Base-by-base conservation (phyloP, 2,329 filamentous ascomycete genomes). In the Aphanoascus verrucosus region DNA sequence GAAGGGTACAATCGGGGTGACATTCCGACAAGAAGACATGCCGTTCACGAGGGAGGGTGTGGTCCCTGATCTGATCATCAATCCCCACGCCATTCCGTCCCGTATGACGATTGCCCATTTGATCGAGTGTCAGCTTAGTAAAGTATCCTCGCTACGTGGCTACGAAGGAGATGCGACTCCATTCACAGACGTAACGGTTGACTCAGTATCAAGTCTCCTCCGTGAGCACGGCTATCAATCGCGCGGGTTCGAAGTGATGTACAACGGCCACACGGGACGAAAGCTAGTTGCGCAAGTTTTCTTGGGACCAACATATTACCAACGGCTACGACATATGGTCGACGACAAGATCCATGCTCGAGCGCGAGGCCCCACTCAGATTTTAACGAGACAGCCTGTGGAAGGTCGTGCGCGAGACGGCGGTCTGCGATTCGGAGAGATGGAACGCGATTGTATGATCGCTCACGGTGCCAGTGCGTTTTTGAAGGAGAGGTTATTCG, bases 401-500 rank as follows among this genome's bases (percentile, higher is more conserved):
- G 93, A 98, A 74, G 93, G 93, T 85, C 87, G 94, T 81, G 93
- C 93, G 2, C 79, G 94, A 72, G 94, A 98, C 68, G 93, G 93
- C 79, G 93, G 93, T 77, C 80, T 98, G 43, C 91, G 94, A 68
- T 98, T 98, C 82, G 93, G 93, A 83, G 93, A 98, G 78, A 98
- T 98, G 93, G 94, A 98, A 74, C 91, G 94, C 75, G 94, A 98
- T 81, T 98, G 93, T 70, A 98, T 98, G 93, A 98, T 98, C 76
- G 89, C 94, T n/a, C 94, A 98, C 69, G 93, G 93, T 67, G 93
- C 94, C 2, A 91, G 88, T 52, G 85, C 90, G 1, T 98, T 98
- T 80, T 74, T 98, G 66, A 98, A 98, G 75, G 93, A 98, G 77
- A 83, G 93, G 64, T 74, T 98, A 55, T 96, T 98, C 65, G 91